Conservation (phyloP, 208 protist species). For the Leishmania martiniquensis region DNA sequence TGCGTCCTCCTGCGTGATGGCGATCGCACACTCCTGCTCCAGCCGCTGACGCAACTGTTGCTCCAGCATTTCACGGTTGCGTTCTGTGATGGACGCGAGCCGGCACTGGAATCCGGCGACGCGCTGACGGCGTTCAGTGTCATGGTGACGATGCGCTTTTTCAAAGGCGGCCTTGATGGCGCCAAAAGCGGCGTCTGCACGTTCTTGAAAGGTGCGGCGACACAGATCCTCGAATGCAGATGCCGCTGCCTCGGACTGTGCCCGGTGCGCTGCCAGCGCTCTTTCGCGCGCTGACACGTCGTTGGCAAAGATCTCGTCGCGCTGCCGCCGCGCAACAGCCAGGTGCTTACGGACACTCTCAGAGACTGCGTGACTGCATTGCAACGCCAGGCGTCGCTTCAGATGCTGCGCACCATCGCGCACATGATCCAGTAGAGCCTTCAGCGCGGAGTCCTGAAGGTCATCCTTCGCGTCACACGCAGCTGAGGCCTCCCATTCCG, state of each 20-base stretch:
- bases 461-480: slow-evolving; percentile 2
- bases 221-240: slow-evolving; percentile 17
- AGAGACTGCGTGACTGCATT: slow-evolving; percentile 13
- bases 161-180: slow-evolving; percentile 10
- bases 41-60: slow-evolving; percentile 15
- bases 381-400: slow-evolving; percentile 18
- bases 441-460: slow-evolving; percentile 7
- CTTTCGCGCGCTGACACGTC: slow-evolving; percentile 9
- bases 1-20: slow-evolving; percentile 11
- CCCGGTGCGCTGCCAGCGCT: slow-evolving; percentile 8
- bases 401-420: slow-evolving; percentile 28
- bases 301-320: slow-evolving; percentile 13
- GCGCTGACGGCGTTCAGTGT: slow-evolving; percentile 21
- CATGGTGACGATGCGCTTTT: slow-evolving; percentile 3
- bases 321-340: slow-evolving; percentile 15
- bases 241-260: not conserved
- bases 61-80: slow-evolving; percentile 9
- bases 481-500: slow-evolving; percentile 17
- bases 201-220: slow-evolving; percentile 14
- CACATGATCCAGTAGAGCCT: slow-evolving; percentile 16
- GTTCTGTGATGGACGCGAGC: slow-evolving; percentile 23
- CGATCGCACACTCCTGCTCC: slow-evolving; percentile 16
- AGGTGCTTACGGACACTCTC: slow-evolving; percentile 14
- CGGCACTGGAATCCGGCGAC: slow-evolving; percentile 19
- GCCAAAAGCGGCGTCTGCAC: slow-evolving; percentile 24